Evolutionary conservation across 169 alveolate genomes (phyloP).

Genomic region (Plasmodium malariae): DNA sequence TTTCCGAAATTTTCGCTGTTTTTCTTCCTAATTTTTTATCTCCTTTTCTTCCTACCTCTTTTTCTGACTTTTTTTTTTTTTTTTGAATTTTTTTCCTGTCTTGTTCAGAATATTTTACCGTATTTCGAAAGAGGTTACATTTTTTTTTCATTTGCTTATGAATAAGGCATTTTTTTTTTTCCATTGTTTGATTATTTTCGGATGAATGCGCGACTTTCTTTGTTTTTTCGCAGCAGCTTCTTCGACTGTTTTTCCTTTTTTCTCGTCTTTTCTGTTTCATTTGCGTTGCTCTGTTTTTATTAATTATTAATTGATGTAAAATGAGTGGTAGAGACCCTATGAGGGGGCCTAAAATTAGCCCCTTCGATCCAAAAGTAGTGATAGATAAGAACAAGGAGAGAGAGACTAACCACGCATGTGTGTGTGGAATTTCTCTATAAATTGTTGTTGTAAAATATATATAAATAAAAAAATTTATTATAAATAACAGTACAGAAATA

Average conservation of each 20-base stretch:
- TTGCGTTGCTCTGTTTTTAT: conserved; percentile 14
- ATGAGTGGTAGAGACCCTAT: conserved; percentile 65
- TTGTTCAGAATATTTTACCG: conserved; percentile 6
- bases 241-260: not conserved
- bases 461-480: conserved; percentile 57
- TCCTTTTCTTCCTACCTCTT: not conserved
- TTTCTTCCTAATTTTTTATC: not conserved
- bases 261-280: not conserved
- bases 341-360: conserved; percentile 78
- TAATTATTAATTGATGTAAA: conserved; percentile 45
- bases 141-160: not conserved
- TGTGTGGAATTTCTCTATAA: conserved; percentile 79
- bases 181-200: not conserved
- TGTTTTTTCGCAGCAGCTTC: not conserved
- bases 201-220: too few species aligned
- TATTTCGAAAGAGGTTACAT: not conserved
- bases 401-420: conserved; percentile 83
- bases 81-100: not conserved
- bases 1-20: not conserved
- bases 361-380: conserved; percentile 80
- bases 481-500: conserved; percentile 20
- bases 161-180: not conserved
- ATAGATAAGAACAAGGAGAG: conserved; percentile 79
- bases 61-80: not conserved
- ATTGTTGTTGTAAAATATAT: conserved; percentile 80